phyloP scores from a whole-genome alignment of 116 monocot genomes.

The Cymodocea nodosa region DNA sequence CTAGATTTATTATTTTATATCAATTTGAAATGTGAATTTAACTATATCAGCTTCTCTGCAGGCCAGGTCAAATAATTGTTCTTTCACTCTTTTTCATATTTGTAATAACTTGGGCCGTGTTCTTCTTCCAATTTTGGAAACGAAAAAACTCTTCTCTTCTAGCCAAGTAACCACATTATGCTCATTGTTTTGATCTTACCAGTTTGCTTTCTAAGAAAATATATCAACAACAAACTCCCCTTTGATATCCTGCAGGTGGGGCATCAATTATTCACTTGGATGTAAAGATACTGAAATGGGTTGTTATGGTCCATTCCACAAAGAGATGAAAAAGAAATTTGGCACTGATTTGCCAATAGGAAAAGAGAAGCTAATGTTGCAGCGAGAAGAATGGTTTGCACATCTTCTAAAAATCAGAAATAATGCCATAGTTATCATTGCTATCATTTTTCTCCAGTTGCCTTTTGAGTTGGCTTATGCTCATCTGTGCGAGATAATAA shows the following conservation, averaged over 20 bases:
- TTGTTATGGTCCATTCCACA: constrained; percentile 5
- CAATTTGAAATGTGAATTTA: background rate
- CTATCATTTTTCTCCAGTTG: constrained; percentile 83
- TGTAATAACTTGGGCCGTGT: constrained; percentile 75
- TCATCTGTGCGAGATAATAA: constrained; percentile 61
- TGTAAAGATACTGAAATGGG: constrained; percentile 30
- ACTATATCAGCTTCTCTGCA: constrained; percentile 6
- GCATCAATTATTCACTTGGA: constrained; percentile 42
- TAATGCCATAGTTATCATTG: constrained; percentile 57
- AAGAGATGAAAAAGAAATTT: constrained; percentile 27
- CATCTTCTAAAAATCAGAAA: constrained; percentile 64
- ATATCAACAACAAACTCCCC: background rate
- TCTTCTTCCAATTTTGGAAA: constrained; percentile 93
- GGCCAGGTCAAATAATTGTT: constrained; percentile 48
- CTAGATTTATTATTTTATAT: background rate
- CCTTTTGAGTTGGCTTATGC: constrained; percentile 94
- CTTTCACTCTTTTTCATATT: constrained; percentile 81
- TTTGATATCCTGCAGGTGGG: constrained; percentile 56
- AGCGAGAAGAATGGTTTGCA: constrained; percentile 83
- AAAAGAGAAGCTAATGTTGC: constrained; percentile 44
- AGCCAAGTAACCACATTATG: constrained; percentile 34
- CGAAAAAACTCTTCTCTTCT: constrained; percentile 77
- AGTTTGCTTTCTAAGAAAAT: background rate
- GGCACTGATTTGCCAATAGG: constrained; percentile 26
- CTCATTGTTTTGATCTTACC: background rate